Conservation (phyloP, 192 early-diverging fungal genomes). For the Haplosporangium gracile region DNA sequence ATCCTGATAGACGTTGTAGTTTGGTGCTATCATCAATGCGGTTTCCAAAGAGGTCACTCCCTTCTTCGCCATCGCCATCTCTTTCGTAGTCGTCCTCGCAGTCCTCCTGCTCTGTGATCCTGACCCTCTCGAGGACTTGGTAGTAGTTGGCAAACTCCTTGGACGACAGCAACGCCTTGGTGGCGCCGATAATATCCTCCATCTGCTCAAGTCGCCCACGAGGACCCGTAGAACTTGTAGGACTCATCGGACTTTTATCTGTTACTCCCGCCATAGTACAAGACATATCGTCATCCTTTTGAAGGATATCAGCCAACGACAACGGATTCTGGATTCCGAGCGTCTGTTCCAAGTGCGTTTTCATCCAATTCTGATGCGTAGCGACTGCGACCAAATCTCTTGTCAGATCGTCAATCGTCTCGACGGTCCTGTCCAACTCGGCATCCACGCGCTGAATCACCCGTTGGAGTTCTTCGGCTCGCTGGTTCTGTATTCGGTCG, state of each 20-base stretch:
- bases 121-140: background rate
- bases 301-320: background rate
- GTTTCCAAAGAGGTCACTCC: background rate
- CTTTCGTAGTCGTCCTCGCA: background rate
- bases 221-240: background rate
- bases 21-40: background rate
- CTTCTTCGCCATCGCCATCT: background rate
- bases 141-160: slow-evolving; percentile 4
- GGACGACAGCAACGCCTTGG: background rate
- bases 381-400: slow-evolving; percentile 33
- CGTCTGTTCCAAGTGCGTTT: slow-evolving; percentile 24
- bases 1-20: background rate
- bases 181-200: background rate
- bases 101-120: background rate
- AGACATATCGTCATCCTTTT: background rate
- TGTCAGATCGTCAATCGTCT: slow-evolving; percentile 41
- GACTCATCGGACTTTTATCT: background rate
- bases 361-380: slow-evolving; percentile 34
- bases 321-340: background rate
- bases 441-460: slow-evolving; percentile 33
- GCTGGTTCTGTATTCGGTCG: slow-evolving; percentile 15
- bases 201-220: background rate
- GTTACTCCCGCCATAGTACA: background rate
- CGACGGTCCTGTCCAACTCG: slow-evolving; percentile 35
- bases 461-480: slow-evolving; percentile 12